phyloP scores from a whole-genome alignment of 257 asterid species.

The Ligustrum vulgare region DNA sequence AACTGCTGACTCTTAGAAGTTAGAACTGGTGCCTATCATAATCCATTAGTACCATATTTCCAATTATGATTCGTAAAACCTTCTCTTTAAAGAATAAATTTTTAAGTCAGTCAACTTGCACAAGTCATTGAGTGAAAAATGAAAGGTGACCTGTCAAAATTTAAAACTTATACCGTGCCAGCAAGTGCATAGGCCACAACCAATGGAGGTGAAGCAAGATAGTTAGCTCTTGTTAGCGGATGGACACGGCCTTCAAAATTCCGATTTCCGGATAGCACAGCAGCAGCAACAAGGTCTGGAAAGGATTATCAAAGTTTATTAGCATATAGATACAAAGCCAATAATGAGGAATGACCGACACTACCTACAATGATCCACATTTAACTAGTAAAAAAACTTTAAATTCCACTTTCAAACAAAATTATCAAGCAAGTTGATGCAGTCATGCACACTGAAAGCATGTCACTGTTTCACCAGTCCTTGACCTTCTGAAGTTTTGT shows the following conservation, averaged over 20 bases:
- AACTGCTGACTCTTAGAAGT: background rate
- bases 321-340: background rate
- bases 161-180: conserved; percentile 63
- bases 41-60: background rate
- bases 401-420: background rate
- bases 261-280: conserved; percentile 91
- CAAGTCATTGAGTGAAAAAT: background rate
- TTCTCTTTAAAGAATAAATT: background rate
- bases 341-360: background rate
- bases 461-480: background rate
- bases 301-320: conserved; percentile 17
- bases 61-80: background rate
- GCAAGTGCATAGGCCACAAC: conserved; percentile 95
- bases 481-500: background rate
- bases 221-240: conserved; percentile 88
- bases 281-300: conserved; percentile 86
- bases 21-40: background rate
- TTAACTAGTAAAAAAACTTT: background rate
- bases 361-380: background rate
- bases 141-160: background rate
- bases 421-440: background rate
- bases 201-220: conserved; percentile 88
- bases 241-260: conserved; percentile 96
- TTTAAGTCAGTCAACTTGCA: background rate
- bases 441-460: too few species aligned